Percentiles rank a stretch among this genome's conserved stretches.
phyloP scores from a whole-genome alignment of 2,329 filamentous ascomycete species.

The Talaromyces sp. region DNA sequence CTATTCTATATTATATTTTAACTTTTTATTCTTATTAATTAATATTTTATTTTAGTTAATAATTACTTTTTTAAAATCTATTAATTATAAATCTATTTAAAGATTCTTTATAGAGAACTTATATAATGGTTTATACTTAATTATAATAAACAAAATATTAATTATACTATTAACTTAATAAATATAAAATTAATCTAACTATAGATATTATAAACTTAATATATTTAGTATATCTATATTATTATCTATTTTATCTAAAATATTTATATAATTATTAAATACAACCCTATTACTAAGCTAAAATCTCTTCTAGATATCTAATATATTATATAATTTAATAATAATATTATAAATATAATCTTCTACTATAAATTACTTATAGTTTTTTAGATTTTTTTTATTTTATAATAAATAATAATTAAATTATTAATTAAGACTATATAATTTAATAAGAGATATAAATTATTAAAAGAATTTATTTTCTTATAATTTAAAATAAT shows the following conservation, averaged over 20 bases:
- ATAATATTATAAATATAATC: slow-evolving; percentile 13
- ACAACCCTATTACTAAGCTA: slow-evolving; percentile 14
- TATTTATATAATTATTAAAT: slow-evolving; percentile 18
- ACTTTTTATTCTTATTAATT: slow-evolving; percentile 6
- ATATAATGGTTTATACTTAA: slow-evolving; percentile 18
- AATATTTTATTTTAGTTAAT: slow-evolving; percentile 13
- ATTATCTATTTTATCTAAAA: slow-evolving; percentile 11
- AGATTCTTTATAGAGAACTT: slow-evolving; percentile 15
- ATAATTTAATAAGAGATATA: slow-evolving; percentile 12
- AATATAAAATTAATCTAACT: slow-evolving; percentile 20
- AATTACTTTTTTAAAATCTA: slow-evolving; percentile 17
- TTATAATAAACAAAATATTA: slow-evolving; percentile 13
- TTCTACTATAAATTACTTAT: slow-evolving; percentile 19
- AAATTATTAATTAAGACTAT: slow-evolving; percentile 13
- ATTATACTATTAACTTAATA: slow-evolving; percentile 11
- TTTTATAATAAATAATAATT: neutral
- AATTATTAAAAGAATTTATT: slow-evolving; percentile 13
- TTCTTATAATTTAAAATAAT: slow-evolving; percentile 14
- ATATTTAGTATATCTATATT: neutral
- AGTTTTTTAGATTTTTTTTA: slow-evolving; percentile 11
- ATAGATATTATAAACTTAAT: neutral
- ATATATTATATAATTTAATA: slow-evolving; percentile 15
- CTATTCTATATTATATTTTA: slow-evolving; percentile 4
- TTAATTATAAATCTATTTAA: slow-evolving; percentile 13
- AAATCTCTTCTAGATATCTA: slow-evolving; percentile 16